These are phyloP conservation scores for Thuidium tamariscinum DNA, from an alignment of 225 moss, liverwort and hornwort genomes.

Conservation along the genomic window DNA sequence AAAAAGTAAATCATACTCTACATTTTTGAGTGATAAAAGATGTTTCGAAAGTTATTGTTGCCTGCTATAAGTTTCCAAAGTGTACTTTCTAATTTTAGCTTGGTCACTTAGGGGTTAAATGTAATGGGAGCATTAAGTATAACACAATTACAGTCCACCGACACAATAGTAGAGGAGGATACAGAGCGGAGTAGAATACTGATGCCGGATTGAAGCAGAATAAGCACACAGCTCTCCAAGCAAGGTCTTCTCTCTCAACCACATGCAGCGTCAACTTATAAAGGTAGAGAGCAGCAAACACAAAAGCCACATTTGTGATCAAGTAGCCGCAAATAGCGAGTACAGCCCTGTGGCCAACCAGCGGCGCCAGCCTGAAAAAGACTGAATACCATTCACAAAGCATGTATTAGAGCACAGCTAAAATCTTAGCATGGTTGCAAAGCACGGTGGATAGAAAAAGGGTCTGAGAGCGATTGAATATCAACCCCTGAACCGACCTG, in stretches of 20 bases:
- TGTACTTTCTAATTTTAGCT: neutral
- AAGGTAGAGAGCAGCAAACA: slow-evolving; percentile 59
- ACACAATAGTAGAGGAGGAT: slow-evolving; percentile 19
- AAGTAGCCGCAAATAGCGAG: slow-evolving; percentile 61
- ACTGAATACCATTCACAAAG: slow-evolving; percentile 30
- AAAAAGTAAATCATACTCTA: neutral
- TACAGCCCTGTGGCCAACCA: slow-evolving; percentile 64
- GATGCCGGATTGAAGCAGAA: slow-evolving; percentile 97
- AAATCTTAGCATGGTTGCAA: neutral
- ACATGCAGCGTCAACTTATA: slow-evolving; percentile 49
- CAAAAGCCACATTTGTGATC: slow-evolving; percentile 69
- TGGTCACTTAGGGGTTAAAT: neutral
- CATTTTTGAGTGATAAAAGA: neutral
- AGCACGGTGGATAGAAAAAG: neutral
- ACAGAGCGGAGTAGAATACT: slow-evolving; percentile 77
- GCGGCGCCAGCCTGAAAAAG: slow-evolving; percentile 33
- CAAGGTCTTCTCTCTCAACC: slow-evolving; percentile 55
- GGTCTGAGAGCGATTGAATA: neutral
- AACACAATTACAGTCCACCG: neutral
- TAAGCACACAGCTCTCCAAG: slow-evolving; percentile 43
- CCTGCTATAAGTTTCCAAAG: neutral
- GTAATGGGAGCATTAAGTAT: neutral
- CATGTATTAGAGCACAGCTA: neutral
- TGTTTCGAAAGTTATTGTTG: neutral
- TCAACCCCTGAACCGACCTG: neutral